Evolutionary conservation across 2,329 filamentous ascomycete species (phyloP).

Genomic region (Apiospora sp.): DNA sequence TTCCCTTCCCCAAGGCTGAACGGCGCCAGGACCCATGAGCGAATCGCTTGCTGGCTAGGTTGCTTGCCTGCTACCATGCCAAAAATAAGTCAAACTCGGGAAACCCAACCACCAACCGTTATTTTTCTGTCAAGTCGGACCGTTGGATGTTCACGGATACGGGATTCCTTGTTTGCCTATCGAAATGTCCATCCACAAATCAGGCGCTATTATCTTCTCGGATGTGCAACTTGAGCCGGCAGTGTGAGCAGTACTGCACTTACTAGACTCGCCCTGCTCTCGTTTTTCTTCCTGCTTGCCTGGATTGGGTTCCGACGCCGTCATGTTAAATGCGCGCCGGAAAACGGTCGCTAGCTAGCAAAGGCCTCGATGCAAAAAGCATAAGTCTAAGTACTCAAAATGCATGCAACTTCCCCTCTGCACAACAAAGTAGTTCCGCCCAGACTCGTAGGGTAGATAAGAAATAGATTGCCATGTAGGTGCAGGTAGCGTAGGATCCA

Average conservation of each 20-base stretch:
- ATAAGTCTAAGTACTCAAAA: not conserved
- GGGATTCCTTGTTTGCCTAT: not conserved
- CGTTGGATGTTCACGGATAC: not conserved
- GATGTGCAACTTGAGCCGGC: not conserved
- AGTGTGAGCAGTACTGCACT: not conserved
- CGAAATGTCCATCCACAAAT: not conserved
- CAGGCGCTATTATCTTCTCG: not conserved
- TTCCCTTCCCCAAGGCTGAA: not conserved
- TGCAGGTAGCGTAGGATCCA: not conserved
- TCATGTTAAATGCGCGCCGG: not conserved
- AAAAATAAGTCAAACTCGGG: conserved; percentile 1
- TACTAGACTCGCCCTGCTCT: not conserved
- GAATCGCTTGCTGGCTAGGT: conserved; percentile 2
- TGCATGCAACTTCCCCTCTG: not conserved
- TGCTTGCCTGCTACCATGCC: not conserved
- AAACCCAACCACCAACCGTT: conserved; percentile 15
- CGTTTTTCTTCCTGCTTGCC: too few relatives aligned
- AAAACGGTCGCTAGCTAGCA: not conserved
- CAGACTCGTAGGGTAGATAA: not conserved
- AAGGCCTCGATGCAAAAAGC: not conserved
- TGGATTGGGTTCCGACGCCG: not conserved
- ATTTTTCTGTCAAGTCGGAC: not conserved
- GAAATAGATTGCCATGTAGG: not conserved
- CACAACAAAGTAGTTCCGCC: not conserved
- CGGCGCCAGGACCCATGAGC: not conserved